These are phyloP conservation scores for Ophiostoma montium DNA, from an alignment of 2,329 filamentous ascomycete species.

Conservation along the genomic window DNA sequence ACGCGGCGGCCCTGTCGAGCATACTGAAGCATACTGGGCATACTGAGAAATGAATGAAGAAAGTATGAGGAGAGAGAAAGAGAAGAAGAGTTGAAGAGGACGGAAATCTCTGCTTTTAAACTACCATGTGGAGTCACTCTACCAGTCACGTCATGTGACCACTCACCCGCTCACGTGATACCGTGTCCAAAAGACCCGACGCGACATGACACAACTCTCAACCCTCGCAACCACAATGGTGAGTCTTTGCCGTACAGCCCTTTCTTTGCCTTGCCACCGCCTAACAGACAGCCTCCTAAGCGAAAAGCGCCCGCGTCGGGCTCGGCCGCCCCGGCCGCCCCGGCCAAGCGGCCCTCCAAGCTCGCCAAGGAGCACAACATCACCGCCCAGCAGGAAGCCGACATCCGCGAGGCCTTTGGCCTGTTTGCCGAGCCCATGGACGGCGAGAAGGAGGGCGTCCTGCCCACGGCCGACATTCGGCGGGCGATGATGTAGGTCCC, in stretches of 20 bases:
- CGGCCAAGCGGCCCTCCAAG: constrained; percentile 54
- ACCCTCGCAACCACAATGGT: background rate
- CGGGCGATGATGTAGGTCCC: constrained; percentile 54
- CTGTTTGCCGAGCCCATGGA: constrained; percentile 63
- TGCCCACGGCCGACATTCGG: constrained; percentile 53
- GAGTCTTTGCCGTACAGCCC: background rate
- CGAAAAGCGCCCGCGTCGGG: constrained; percentile 27
- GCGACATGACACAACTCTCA: background rate
- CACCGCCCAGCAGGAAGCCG: constrained; percentile 66
- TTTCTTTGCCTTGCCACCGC: too few species aligned
- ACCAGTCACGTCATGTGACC: background rate
- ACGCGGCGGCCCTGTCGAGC: background rate
- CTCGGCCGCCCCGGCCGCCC: constrained; percentile 13
- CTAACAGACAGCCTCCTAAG: constrained; percentile 34
- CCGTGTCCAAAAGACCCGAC: background rate
- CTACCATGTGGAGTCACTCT: background rate
- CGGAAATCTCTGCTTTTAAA: background rate
- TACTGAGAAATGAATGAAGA: background rate
- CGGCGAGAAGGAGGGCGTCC: constrained; percentile 58
- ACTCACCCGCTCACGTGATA: background rate
- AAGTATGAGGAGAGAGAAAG: background rate
- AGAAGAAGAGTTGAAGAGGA: background rate
- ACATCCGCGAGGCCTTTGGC: constrained; percentile 81
- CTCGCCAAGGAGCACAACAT: constrained; percentile 88
- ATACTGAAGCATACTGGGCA: background rate